Percentiles rank a stretch among this genome's conserved stretches.
Evolutionary conservation across 2,329 filamentous ascomycete species (phyloP).

Genomic region (Penicillium sp.): DNA sequence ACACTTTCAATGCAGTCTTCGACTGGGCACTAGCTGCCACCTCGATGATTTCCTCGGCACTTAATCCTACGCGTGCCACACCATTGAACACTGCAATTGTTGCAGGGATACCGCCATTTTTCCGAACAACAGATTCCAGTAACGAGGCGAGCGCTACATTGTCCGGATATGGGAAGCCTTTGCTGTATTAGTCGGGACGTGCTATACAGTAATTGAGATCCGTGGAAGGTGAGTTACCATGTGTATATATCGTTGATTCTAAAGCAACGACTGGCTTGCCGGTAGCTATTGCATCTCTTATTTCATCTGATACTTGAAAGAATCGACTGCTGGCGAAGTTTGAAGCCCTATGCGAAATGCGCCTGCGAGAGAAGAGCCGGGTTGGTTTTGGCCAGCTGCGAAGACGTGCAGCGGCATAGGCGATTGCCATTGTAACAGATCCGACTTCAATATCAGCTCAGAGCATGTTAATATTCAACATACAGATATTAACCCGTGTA

Average conservation of each 20-base stretch:
- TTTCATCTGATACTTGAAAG: constrained; percentile 75
- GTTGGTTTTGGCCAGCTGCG: constrained; percentile 1
- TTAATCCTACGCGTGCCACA: constrained; percentile 74
- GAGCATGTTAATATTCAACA: not conserved
- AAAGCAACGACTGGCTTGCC: constrained; percentile 84
- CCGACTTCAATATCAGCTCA: not conserved
- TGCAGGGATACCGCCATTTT: constrained; percentile 78
- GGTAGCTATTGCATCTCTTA: constrained; percentile 68
- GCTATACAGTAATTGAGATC: not conserved
- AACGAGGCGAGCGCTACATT: constrained; percentile 72
- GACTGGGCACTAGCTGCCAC: constrained; percentile 64
- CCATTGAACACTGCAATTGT: constrained; percentile 87
- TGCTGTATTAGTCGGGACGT: not conserved
- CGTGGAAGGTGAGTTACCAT: constrained; percentile 53
- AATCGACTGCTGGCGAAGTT: constrained; percentile 43
- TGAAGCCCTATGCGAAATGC: constrained; percentile 24
- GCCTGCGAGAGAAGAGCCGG: constrained; percentile 3
- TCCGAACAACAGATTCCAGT: constrained; percentile 76
- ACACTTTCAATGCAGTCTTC: constrained; percentile 72
- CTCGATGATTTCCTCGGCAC: constrained; percentile 65
- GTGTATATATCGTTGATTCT: constrained; percentile 96
- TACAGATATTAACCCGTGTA: too few relatives aligned
- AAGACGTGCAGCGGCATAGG: constrained; percentile 4
- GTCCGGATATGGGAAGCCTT: constrained; percentile 67
- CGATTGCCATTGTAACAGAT: not conserved